A percentile compares a stretch with the other conserved stretches of the same genome.
Conservation (phyloP, 1,284 basidiomycete species). For the Clitocybe nebularis region DNA sequence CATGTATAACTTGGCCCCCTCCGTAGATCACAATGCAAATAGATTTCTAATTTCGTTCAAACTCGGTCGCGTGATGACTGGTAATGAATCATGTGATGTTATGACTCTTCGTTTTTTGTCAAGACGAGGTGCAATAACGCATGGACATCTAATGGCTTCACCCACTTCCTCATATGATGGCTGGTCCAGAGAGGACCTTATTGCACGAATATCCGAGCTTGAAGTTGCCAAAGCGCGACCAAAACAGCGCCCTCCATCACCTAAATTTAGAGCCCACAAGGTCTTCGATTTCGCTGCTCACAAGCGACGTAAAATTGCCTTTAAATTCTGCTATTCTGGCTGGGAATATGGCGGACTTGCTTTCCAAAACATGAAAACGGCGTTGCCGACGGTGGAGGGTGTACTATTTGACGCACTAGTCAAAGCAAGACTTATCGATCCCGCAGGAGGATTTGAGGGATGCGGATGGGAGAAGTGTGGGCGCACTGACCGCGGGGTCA, state of each 20-base stretch:
- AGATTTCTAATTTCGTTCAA: no score
- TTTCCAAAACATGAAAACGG: constrained; percentile 64
- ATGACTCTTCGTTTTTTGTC: constrained; percentile 15
- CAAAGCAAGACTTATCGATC: constrained; percentile 73
- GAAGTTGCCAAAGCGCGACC: constrained; percentile 29
- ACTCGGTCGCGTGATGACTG: no score
- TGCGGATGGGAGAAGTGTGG: constrained; percentile 93
- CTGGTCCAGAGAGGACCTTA: constrained; percentile 67
- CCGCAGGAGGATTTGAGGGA: constrained; percentile 71
- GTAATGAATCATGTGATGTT: no score
- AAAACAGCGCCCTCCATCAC: constrained; percentile 15
- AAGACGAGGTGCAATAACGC: constrained; percentile 5
- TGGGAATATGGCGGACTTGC: constrained; percentile 91
- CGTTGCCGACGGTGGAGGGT: constrained; percentile 87
- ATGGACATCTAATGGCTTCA: constrained; percentile 15
- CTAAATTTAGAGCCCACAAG: constrained; percentile 19
- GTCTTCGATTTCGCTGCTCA: constrained; percentile 65
- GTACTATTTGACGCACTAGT: constrained; percentile 82
- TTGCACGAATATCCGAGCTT: constrained; percentile 54
- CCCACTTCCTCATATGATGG: constrained; percentile 40
- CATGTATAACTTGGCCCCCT: neutral
- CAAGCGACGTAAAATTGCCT: constrained; percentile 82
- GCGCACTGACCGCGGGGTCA: constrained; percentile 93
- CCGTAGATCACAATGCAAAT: no score
- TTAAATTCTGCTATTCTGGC: constrained; percentile 91